Evolutionary conservation across 164 flowering plant genomes (phyloP).

Genomic region (Liquidambar formosana): DNA sequence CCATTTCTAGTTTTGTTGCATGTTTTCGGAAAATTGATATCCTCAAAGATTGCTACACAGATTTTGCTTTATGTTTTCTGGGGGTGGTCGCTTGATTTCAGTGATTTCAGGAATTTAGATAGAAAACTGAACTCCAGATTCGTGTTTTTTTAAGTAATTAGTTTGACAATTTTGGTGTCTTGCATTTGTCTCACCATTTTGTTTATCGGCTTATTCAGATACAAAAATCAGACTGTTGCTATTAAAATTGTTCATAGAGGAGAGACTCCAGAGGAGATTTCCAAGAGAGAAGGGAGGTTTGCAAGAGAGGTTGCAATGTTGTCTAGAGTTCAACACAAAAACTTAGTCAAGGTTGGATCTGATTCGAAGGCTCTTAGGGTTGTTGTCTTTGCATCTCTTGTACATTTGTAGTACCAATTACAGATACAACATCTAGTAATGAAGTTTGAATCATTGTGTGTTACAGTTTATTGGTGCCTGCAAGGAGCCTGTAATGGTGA

Average conservation of each 20-base stretch:
- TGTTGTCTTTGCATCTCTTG: background rate
- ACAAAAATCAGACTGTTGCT: slow-evolving; percentile 81
- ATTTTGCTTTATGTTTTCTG: background rate
- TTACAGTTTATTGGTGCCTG: slow-evolving; percentile 46
- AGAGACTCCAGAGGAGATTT: slow-evolving; percentile 73
- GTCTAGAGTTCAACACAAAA: slow-evolving; percentile 88
- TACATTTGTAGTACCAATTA: background rate
- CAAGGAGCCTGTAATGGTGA: slow-evolving; percentile 44
- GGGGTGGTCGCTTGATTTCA: no score
- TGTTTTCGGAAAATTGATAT: background rate
- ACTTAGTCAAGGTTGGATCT: slow-evolving; percentile 72
- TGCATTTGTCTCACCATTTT: slow-evolving; percentile 5
- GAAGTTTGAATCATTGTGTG: background rate
- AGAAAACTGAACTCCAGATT: background rate
- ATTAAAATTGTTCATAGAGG: slow-evolving; percentile 78
- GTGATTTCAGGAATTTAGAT: no score
- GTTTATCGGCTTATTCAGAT: slow-evolving; percentile 35
- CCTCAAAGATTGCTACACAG: background rate
- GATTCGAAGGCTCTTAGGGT: background rate
- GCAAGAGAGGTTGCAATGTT: slow-evolving; percentile 87
- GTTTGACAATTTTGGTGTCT: background rate
- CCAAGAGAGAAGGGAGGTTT: slow-evolving; percentile 67
- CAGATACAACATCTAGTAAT: background rate
- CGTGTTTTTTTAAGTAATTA: background rate
- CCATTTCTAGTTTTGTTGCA: background rate